These are phyloP conservation scores for Eucalyptus erythrocorys DNA, from an alignment of 345 rosid species.

Conservation along the genomic window DNA sequence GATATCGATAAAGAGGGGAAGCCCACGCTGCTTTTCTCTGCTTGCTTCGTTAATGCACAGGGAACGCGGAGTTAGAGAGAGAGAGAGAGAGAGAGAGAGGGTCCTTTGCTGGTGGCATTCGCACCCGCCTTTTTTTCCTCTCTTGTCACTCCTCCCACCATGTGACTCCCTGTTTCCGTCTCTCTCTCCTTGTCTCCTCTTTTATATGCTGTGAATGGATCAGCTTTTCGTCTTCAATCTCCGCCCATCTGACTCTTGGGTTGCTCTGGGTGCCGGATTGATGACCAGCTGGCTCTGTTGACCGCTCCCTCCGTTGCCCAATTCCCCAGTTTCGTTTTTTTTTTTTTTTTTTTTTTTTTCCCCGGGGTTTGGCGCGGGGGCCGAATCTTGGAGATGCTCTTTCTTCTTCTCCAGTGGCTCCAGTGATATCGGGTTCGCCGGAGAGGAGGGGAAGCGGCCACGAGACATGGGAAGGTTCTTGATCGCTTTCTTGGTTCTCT, in stretches of 20 bases:
- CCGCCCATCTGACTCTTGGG: background rate
- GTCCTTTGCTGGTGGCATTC: background rate
- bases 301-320: background rate
- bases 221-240: background rate
- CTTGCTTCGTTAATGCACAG: background rate
- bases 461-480: conserved; percentile 1
- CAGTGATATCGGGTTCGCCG: background rate
- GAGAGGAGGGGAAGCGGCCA: background rate
- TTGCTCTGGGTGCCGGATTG: background rate
- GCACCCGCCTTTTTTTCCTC: background rate
- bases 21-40: background rate
- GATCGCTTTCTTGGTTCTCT: background rate
- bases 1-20: background rate
- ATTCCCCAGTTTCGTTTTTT: background rate
- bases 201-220: background rate
- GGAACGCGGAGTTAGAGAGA: background rate
- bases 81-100: background rate
- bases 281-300: background rate
- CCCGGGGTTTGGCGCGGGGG: background rate
- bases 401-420: background rate
- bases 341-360: background rate
- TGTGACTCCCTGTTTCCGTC: background rate
- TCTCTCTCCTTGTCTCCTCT: background rate
- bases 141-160: background rate
- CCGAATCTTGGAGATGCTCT: background rate